Evolutionary conservation across 257 asterid species (phyloP).

Genomic region (Plantago major): DNA sequence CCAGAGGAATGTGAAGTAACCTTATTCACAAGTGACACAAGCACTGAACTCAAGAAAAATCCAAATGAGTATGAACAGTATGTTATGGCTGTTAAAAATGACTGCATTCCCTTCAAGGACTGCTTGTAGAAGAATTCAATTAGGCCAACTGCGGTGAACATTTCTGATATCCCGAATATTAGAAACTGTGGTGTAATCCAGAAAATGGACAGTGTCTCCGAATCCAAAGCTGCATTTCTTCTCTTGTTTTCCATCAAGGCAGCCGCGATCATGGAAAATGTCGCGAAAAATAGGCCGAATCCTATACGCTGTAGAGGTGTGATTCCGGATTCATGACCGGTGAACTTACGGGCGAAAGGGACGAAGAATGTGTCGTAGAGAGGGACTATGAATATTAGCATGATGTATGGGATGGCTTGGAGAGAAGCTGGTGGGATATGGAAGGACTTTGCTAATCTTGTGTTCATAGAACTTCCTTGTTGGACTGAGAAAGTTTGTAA

Average conservation of each 20-base stretch:
- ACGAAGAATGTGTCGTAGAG: slow-evolving; percentile 67
- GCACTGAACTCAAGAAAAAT: slow-evolving; percentile 69
- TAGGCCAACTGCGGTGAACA: slow-evolving; percentile 87
- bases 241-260: slow-evolving; percentile 67
- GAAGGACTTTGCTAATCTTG: slow-evolving; percentile 50
- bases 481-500: slow-evolving; percentile 95
- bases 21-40: slow-evolving; percentile 70
- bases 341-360: slow-evolving; percentile 65
- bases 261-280: slow-evolving; percentile 84
- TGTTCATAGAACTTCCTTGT: slow-evolving; percentile 81
- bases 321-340: slow-evolving; percentile 65
- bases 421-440: slow-evolving; percentile 92
- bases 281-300: slow-evolving; percentile 59
- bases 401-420: slow-evolving; percentile 85
- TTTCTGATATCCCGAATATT: slow-evolving; percentile 80
- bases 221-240: slow-evolving; percentile 25
- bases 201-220: slow-evolving; percentile 38
- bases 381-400: slow-evolving; percentile 73
- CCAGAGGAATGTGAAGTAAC: slow-evolving; percentile 29
- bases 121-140: slow-evolving; percentile 92
- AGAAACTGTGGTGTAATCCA: slow-evolving; percentile 89
- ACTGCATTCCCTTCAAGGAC: slow-evolving; percentile 54
- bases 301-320: slow-evolving; percentile 74
- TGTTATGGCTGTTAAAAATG: slow-evolving; percentile 74
- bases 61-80: slow-evolving; percentile 91